These are phyloP conservation scores for Rhododendron molle DNA, from an alignment of 148 eudicot species.

Conservation along the genomic window DNA sequence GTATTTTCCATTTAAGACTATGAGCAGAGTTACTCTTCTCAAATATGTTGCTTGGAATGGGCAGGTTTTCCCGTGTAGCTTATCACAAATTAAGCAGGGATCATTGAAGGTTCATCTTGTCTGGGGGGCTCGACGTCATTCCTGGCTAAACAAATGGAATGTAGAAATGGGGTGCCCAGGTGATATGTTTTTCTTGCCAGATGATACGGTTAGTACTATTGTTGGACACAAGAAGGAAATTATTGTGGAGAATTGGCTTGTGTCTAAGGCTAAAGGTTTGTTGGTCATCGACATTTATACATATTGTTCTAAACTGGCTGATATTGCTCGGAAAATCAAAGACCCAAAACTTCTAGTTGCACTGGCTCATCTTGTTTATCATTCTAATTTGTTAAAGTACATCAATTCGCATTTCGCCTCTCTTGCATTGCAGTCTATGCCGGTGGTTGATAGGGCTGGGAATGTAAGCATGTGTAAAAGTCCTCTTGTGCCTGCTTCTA, in stretches of 20 bases:
- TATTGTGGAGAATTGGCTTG: slow-evolving; percentile 16
- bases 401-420: slow-evolving; percentile 7
- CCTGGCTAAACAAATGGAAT: slow-evolving; percentile 48
- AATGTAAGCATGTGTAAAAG: not conserved
- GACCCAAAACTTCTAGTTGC: slow-evolving; percentile 13
- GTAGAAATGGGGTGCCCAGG: slow-evolving; percentile 19
- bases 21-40: not conserved
- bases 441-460: slow-evolving; percentile 27
- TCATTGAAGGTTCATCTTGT: not conserved
- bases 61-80: not conserved
- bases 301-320: slow-evolving; percentile 18
- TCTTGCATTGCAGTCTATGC: slow-evolving; percentile 15
- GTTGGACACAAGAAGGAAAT: not conserved
- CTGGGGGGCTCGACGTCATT: slow-evolving; percentile 12
- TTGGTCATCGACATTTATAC: not conserved
- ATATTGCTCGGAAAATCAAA: not conserved
- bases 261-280: not conserved
- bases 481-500: slow-evolving; percentile 20
- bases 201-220: slow-evolving; percentile 13
- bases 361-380: slow-evolving; percentile 35
- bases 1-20: not conserved
- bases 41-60: slow-evolving; percentile 4
- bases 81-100: not conserved
- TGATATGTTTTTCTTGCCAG: slow-evolving; percentile 24
- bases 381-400: slow-evolving; percentile 18